Conservation (phyloP, 2,329 filamentous ascomycete genomes). For the Colletotrichum sp. region DNA sequence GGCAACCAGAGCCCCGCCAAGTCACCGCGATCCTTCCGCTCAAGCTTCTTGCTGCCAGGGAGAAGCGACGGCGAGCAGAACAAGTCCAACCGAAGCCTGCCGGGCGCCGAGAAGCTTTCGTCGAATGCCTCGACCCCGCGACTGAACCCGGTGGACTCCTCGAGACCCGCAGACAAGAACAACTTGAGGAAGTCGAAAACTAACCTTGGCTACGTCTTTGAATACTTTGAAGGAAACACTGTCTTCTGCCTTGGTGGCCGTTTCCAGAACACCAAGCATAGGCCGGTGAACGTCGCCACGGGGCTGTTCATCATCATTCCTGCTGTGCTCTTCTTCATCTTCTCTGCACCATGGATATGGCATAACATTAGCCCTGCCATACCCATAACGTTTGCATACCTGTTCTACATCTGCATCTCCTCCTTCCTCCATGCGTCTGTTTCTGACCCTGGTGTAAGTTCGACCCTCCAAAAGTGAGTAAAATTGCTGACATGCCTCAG, state of each 20-base stretch:
- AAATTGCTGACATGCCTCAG: slow-evolving; percentile 44
- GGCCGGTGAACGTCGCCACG: slow-evolving; percentile 89
- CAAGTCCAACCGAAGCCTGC: slow-evolving; percentile 60
- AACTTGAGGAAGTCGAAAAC: slow-evolving; percentile 33
- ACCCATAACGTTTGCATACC: slow-evolving; percentile 87
- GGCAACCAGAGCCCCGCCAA: slow-evolving; percentile 64
- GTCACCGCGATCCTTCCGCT: slow-evolving; percentile 78
- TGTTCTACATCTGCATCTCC: slow-evolving; percentile 89
- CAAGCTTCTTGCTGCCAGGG: slow-evolving; percentile 72
- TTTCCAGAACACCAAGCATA: slow-evolving; percentile 84
- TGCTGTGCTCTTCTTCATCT: slow-evolving; percentile 81
- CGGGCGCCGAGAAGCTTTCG: slow-evolving; percentile 82
- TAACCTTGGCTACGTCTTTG: slow-evolving; percentile 53
- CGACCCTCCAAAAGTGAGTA: not conserved
- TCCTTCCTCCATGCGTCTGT: slow-evolving; percentile 94
- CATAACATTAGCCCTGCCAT: slow-evolving; percentile 85
- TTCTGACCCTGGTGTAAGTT: slow-evolving; percentile 88
- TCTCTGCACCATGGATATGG: slow-evolving; percentile 87
- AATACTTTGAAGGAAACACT: slow-evolving; percentile 95
- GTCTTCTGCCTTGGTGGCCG: slow-evolving; percentile 87
- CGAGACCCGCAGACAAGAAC: slow-evolving; percentile 2
- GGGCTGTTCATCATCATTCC: slow-evolving; percentile 82
- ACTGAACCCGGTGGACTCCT: slow-evolving; percentile 54
- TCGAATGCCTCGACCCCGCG: slow-evolving; percentile 80
- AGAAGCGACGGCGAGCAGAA: slow-evolving; percentile 55